Evolutionary conservation across 75 land plant species (phyloP).

Genomic region (Adiantum capillusveneris): DNA sequence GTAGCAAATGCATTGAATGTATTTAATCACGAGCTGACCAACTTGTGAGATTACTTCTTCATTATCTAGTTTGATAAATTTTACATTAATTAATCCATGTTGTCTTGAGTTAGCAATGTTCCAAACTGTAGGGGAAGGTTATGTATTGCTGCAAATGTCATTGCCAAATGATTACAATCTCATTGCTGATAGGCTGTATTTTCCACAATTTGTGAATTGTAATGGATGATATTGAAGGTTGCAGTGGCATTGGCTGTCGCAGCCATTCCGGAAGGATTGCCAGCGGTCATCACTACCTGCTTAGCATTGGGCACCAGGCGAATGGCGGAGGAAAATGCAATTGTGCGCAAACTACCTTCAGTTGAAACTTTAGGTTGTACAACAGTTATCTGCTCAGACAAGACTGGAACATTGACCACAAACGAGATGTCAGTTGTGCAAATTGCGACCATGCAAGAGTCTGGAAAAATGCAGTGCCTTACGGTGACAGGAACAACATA

Average conservation of each 20-base stretch:
- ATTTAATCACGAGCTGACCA: too few relatives aligned
- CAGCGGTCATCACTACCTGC: slow-evolving; percentile 84
- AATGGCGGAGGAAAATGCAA: slow-evolving; percentile 92
- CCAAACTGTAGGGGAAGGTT: too few relatives aligned
- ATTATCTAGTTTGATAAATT: too few relatives aligned
- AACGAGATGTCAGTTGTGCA: slow-evolving; percentile 81
- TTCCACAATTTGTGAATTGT: too few relatives aligned
- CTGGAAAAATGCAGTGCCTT: slow-evolving; percentile 27
- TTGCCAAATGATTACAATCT: too few relatives aligned
- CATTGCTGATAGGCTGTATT: too few relatives aligned
- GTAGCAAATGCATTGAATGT: too few relatives aligned
- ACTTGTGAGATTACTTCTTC: too few relatives aligned
- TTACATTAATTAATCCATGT: too few relatives aligned
- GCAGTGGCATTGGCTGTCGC: slow-evolving; percentile 90
- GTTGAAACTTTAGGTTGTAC: slow-evolving; percentile 91
- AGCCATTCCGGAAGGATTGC: slow-evolving; percentile 82
- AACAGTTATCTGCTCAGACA: slow-evolving; percentile 84
- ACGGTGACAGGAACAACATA: slow-evolving; percentile 71
- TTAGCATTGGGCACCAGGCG: slow-evolving; percentile 76
- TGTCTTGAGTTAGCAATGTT: too few relatives aligned
- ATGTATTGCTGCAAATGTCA: too few relatives aligned
- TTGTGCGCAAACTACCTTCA: slow-evolving; percentile 79
- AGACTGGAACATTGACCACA: slow-evolving; percentile 81
- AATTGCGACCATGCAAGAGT: slow-evolving; percentile 36
- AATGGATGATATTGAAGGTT: slow-evolving; percentile 31